Conservation (phyloP, 1,284 basidiomycete genomes). For the Cutaneotrichosporon sp. region DNA sequence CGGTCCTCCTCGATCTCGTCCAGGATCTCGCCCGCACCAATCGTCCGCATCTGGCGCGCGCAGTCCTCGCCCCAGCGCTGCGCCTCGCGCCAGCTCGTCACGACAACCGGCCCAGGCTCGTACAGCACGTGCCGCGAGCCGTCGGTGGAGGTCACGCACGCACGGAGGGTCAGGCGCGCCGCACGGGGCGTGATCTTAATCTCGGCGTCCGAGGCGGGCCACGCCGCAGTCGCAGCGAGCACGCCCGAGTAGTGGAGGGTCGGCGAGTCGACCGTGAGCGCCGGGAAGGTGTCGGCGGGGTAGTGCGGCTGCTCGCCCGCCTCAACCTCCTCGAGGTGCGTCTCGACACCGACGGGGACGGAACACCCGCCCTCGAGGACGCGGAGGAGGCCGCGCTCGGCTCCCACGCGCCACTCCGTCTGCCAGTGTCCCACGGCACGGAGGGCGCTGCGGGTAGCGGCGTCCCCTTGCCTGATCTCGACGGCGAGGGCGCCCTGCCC, state of each 20-base stretch:
- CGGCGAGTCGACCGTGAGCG: conserved; percentile 33
- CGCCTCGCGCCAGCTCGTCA: conserved; percentile 61
- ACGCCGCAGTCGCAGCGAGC: conserved; percentile 31
- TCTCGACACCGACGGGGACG: conserved; percentile 89
- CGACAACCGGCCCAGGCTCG: conserved; percentile 62
- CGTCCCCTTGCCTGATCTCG: conserved; percentile 78
- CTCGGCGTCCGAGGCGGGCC: conserved; percentile 19
- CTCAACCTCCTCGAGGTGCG: conserved; percentile 48
- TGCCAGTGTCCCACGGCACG: conserved; percentile 69
- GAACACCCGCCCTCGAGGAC: conserved; percentile 95
- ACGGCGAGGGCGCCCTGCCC: conserved; percentile 91
- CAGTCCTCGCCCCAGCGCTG: conserved; percentile 68
- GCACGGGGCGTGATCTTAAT: conserved; percentile 29
- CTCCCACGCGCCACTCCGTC: conserved; percentile 72
- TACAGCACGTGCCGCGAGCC: conserved; percentile 71
- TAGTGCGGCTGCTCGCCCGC: conserved; percentile 16
- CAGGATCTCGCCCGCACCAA: conserved; percentile 73
- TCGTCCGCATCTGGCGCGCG: conserved; percentile 64
- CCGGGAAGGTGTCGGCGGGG: conserved; percentile 24
- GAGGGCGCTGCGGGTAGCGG: conserved; percentile 64
- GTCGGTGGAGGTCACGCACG: conserved; percentile 76
- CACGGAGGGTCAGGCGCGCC: conserved; percentile 64
- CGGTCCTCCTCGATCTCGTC: conserved; percentile 74
- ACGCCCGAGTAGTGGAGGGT: conserved; percentile 50
- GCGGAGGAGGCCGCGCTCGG: conserved; percentile 83